Evolutionary conservation across 352 stramenopile species (phyloP), one percentile per base, ranked within the genome.

Genomic region (Phytophthora kernoviae): DNA sequence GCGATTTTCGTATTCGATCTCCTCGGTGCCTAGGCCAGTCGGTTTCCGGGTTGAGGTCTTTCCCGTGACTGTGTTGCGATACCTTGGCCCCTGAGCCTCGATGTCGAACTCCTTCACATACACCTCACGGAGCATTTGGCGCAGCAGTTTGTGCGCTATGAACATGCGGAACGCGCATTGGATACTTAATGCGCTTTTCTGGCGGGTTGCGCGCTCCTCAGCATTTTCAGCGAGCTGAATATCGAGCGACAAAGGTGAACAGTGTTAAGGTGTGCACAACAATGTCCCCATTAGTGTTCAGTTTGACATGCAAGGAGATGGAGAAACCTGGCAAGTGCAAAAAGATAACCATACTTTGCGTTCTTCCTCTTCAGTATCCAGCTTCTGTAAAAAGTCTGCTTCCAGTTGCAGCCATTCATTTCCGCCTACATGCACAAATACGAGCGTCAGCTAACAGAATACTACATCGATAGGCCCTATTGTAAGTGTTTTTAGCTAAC

Each of bases 71-170:
- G 58, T 84, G 60, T 91, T 89, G 37, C 75, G 77, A 41, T 91
- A 93, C 44, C 65, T 65, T 7, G 79, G 44, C 7, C 61, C 51
- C 15, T 76, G 62, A 10, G 55, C 75, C 11, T 62, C 40, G 8
- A 55, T 44, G 34, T 90, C 66, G 36, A 88, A 90, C 18, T 88
- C 74, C 43, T 90, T 91, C 10, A 83, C 62, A 48, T 87, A 85
- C 24, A 73, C 51, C 24, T 64, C 47, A 14, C 67, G 56, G 37
- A 91, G 77, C 54, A 87, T 72, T 10, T 65, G 44, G 8, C 79
- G 73, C 11, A 93, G 67, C 2, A 73, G 48, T 52, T 79, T 77
- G 8, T 77, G 65, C 3, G 81, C 81, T 3, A 71, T 54, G 44
- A 81, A 90, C 68, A 82, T 75, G 4, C 81, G 81, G 27, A 79